phyloP scores from a whole-genome alignment of 164 flowering plant genomes.

The Pachysandra terminalis region DNA sequence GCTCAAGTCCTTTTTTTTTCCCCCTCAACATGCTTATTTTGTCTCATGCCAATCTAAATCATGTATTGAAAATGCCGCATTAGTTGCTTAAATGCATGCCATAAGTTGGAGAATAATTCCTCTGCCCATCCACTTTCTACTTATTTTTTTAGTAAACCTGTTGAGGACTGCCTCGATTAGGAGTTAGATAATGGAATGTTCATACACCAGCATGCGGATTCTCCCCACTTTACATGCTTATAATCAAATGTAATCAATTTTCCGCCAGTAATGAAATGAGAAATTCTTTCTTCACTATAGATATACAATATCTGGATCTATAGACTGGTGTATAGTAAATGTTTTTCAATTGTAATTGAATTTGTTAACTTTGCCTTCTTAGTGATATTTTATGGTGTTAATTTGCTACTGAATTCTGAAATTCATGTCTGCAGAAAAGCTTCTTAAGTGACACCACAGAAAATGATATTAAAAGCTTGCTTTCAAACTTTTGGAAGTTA shows the following conservation, averaged over 20 bases:
- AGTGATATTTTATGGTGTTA: background rate
- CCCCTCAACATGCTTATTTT: background rate
- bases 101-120: background rate
- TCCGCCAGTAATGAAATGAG: background rate
- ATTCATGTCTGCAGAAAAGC: slow-evolving; percentile 26
- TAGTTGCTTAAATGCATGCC: background rate
- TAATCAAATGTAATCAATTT: background rate
- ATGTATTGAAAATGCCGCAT: background rate
- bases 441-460: slow-evolving; percentile 23
- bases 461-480: slow-evolving; percentile 51
- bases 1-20: background rate
- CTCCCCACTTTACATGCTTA: background rate
- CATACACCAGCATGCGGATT: background rate
- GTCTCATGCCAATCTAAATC: too few species aligned
- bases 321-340: background rate
- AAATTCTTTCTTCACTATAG: background rate
- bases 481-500: slow-evolving; percentile 37
- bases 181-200: background rate
- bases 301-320: background rate
- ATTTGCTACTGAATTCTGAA: slow-evolving; percentile 2
- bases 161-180: background rate
- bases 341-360: background rate
- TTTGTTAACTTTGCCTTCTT: background rate
- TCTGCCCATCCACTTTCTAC: background rate
- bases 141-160: background rate